Base-by-base conservation (phyloP, 2,329 filamentous ascomycete species). In the Claviceps spartinae region DNA sequence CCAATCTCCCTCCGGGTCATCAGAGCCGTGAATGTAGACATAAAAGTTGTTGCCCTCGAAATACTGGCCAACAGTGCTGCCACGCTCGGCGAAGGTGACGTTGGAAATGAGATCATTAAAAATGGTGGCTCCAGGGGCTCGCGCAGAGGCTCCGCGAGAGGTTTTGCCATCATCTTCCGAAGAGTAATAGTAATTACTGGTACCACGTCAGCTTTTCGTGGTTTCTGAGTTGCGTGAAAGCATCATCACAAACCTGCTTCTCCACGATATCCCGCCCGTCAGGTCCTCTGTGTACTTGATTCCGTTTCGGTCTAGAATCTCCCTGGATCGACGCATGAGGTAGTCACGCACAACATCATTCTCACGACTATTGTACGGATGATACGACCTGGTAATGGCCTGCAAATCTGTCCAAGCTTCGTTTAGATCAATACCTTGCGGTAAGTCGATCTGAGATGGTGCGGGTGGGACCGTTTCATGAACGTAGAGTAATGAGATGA, bases 41-140 rank as follows among this genome's bases (percentile, higher is more conserved):
- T 96, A 83, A 58, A 96, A 82, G 61, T 97, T 98, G 56, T 81
- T 91, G 36, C 88, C 87, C 68, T 97, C 90, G 60, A 95, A 96
- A 64, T 97, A 96, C 30, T 88, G 79, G 26, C 69, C 79, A 36
- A 54, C 37, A n/a, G 36, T 38, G 34, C 42, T 50, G 43, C 30
- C 41, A 8, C 44, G 45, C 41, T 47, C 16, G 54, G 63, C 64
- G 44, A 81, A 81, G 40, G 89, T 93, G 51, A 87, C 78, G 62
- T 96, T 97, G 36, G 88, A 86, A 42, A 74, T 70, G 47, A 81
- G 71, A 64, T 96, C 90, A 61, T 94, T 83, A 62, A 95, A 89
- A 18, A 95, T 72, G 26, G 85, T 79, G 20, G 82, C 79, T 37
- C 60, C 60, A 1, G 54, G 58, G 30, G 59, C 52, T 16, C 55